phyloP scores from a whole-genome alignment of 2,329 filamentous ascomycete genomes.

The Beauveria pseudobassiana region DNA sequence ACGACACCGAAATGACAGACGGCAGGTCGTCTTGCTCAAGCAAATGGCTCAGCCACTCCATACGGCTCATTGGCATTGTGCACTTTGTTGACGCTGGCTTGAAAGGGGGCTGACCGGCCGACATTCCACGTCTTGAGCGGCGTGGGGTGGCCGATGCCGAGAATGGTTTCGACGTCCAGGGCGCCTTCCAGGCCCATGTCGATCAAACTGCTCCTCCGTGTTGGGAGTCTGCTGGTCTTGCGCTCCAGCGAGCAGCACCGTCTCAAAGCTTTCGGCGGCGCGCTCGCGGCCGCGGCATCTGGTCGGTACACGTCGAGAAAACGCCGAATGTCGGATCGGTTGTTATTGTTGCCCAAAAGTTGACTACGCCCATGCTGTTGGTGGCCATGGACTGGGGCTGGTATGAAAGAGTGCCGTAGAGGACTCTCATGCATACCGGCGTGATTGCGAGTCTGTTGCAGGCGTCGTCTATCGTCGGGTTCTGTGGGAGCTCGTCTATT shows the following conservation, averaged over 20 bases:
- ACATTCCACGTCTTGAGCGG: slow-evolving; percentile 7
- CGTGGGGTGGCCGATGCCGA: slow-evolving; percentile 9
- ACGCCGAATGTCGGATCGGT: slow-evolving; percentile 6
- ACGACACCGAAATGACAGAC: slow-evolving; percentile 55
- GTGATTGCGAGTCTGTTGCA: slow-evolving; percentile 11
- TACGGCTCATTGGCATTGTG: slow-evolving; percentile 59
- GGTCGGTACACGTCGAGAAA: not conserved
- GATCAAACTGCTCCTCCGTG: slow-evolving; percentile 5
- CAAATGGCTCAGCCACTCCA: slow-evolving; percentile 55
- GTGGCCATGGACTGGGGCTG: not conserved
- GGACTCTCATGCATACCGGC: slow-evolving; percentile 8
- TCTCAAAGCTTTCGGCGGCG: slow-evolving; percentile 1
- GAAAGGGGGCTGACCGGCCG: slow-evolving; percentile 6
- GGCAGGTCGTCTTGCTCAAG: slow-evolving; percentile 47
- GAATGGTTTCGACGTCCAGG: slow-evolving; percentile 6
- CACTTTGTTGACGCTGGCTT: slow-evolving; percentile 13
- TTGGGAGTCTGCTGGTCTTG: slow-evolving; percentile 9
- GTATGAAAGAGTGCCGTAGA: slow-evolving; percentile 9
- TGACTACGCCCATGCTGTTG: slow-evolving; percentile 11
- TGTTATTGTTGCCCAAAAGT: slow-evolving; percentile 13
- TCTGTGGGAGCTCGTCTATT: not conserved
- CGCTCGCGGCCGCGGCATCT: not conserved
- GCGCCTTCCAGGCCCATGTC: slow-evolving; percentile 2
- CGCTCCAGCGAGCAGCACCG: not conserved
- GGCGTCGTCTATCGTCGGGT: not conserved